Conservation (phyloP, 371 early-diverging fungal species). For the Lichtheimia ornata region DNA sequence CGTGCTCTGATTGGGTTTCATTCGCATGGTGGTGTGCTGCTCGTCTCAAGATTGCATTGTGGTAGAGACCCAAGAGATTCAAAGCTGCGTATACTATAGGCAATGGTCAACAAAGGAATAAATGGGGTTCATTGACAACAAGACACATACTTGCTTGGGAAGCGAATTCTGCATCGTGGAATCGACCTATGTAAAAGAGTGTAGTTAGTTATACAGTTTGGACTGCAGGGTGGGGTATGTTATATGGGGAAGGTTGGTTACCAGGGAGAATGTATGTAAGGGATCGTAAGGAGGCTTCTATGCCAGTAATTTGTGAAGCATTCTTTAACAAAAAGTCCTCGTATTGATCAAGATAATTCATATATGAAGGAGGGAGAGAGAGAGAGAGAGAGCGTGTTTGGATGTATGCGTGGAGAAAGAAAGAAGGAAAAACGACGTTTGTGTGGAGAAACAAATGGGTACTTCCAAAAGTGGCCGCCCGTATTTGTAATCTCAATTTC, state of each 20-base stretch:
- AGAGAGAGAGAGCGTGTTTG: not conserved
- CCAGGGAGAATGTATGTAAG: conserved; percentile 93
- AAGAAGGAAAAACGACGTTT: not conserved
- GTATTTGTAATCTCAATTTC: too few relatives aligned
- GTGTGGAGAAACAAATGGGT: not conserved
- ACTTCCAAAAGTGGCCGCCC: too few relatives aligned
- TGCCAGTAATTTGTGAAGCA: conserved; percentile 83
- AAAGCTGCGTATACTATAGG: conserved; percentile 78
- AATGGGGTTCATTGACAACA: not conserved
- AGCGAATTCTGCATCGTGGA: conserved; percentile 90
- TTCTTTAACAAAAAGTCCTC: conserved; percentile 82
- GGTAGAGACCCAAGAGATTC: conserved; percentile 83
- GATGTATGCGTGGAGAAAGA: not conserved
- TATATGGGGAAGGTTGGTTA: conserved; percentile 23
- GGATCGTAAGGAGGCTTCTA: conserved; percentile 85
- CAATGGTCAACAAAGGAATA: not conserved
- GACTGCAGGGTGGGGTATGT: not conserved
- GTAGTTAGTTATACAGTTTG: not conserved
- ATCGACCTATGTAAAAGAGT: conserved; percentile 67
- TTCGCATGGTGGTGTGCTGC: conserved; percentile 55
- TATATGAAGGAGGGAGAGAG: conserved; percentile 10
- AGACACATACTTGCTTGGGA: conserved; percentile 80
- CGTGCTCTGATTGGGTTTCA: conserved; percentile 37
- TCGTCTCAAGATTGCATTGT: conserved; percentile 80
- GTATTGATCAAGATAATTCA: conserved; percentile 68